phyloP scores from a whole-genome alignment of 2,329 filamentous ascomycete genomes.

The Thermothelomyces thermophilus region DNA sequence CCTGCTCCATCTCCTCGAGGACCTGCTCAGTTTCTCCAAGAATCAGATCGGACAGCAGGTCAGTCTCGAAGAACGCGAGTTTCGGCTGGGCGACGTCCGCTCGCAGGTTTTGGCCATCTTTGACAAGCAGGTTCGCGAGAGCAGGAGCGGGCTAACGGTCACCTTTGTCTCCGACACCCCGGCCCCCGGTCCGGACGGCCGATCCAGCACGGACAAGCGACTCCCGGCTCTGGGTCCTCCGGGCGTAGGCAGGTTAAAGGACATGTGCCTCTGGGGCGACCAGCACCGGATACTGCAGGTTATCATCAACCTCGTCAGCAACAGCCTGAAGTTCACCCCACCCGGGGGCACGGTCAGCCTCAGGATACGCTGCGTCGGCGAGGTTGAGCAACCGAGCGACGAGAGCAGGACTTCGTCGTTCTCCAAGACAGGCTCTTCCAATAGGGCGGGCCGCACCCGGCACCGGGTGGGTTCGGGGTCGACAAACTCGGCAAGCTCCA shows the following conservation, averaged over 20 bases:
- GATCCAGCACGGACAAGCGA: constrained; percentile 30
- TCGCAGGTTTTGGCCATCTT: constrained; percentile 82
- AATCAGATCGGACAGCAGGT: constrained; percentile 87
- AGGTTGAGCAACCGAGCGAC: constrained; percentile 39
- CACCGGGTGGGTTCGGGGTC: constrained; percentile 44
- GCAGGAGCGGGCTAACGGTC: constrained; percentile 66
- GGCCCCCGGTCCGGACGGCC: constrained; percentile 30
- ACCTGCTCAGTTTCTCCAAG: constrained; percentile 87
- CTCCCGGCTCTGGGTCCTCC: constrained; percentile 57
- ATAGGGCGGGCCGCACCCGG: constrained; percentile 36
- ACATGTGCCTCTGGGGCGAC: constrained; percentile 89
- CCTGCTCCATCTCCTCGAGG: constrained; percentile 77
- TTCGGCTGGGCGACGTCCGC: constrained; percentile 74
- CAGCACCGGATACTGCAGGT: constrained; percentile 86
- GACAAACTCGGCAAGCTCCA: constrained; percentile 45
- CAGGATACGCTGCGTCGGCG: constrained; percentile 65
- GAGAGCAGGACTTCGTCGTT: constrained; percentile 49
- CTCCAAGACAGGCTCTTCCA: constrained; percentile 38
- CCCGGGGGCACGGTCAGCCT: constrained; percentile 67
- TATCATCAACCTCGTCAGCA: constrained; percentile 89
- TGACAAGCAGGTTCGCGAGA: constrained; percentile 80
- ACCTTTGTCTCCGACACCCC: constrained; percentile 54
- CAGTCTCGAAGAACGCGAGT: constrained; percentile 76
- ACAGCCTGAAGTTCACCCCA: constrained; percentile 86
- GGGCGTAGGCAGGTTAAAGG: constrained; percentile 64